Conservation (phyloP, 2,329 filamentous ascomycete species). For the Rasamsonia emersonii region DNA sequence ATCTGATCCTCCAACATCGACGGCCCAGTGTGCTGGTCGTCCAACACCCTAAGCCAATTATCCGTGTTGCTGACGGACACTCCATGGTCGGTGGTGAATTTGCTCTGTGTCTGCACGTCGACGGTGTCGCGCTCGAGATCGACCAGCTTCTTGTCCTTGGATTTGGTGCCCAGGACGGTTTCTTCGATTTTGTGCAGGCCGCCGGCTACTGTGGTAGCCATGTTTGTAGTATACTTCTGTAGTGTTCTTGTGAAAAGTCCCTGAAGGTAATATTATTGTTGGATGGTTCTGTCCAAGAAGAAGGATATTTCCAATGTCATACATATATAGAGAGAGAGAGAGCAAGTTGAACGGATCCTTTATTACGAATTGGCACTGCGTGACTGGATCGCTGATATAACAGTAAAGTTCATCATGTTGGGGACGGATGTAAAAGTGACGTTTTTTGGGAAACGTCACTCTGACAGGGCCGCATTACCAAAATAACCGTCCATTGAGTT, state of each 20-base stretch:
- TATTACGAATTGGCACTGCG: neutral
- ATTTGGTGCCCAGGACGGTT: slow-evolving; percentile 15
- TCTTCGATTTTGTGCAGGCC: slow-evolving; percentile 23
- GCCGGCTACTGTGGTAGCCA: slow-evolving; percentile 19
- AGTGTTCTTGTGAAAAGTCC: too few species aligned
- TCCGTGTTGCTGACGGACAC: slow-evolving; percentile 66
- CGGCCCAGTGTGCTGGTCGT: slow-evolving; percentile 57
- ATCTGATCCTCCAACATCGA: slow-evolving; percentile 63
- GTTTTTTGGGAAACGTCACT: too few species aligned
- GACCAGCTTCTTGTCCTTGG: slow-evolving; percentile 44
- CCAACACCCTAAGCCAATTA: slow-evolving; percentile 63
- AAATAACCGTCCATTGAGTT: too few species aligned
- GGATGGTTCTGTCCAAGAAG: neutral
- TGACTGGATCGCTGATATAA: neutral
- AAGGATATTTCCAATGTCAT: too few species aligned
- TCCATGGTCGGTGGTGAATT: slow-evolving; percentile 69
- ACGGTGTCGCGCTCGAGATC: slow-evolving; percentile 54
- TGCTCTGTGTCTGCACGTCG: slow-evolving; percentile 48
- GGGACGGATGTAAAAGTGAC: slow-evolving; percentile 1
- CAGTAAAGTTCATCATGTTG: neutral
- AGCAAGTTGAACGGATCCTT: too few species aligned
- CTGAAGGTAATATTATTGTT: too few species aligned
- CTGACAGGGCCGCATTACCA: too few species aligned
- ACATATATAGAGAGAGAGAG: too few species aligned
- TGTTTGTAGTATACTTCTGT: too few species aligned